phyloP scores from a whole-genome alignment of 2,329 filamentous ascomycete genomes.

The Ascochyta viciae-villosae region DNA sequence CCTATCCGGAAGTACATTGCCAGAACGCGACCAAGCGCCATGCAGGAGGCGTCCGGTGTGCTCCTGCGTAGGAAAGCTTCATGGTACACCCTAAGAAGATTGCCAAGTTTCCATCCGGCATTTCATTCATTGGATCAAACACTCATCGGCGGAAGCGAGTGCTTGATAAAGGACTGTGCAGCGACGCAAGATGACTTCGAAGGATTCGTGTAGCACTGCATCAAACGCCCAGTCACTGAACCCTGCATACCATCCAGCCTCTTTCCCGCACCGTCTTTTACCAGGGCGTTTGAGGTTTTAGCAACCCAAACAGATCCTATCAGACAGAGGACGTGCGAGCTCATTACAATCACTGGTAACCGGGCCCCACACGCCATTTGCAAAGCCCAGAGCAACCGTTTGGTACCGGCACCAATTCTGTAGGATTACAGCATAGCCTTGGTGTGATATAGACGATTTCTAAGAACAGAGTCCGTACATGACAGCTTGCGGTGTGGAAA shows the following conservation, averaged over 20 bases:
- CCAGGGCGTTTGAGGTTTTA: neutral
- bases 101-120: constrained; percentile 25
- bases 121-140: constrained; percentile 33
- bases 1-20: constrained; percentile 34
- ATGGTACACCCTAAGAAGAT: constrained; percentile 34
- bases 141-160: constrained; percentile 24
- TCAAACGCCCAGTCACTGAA: constrained; percentile 44
- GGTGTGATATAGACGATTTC: neutral
- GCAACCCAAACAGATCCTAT: constrained; percentile 28
- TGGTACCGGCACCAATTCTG: neutral
- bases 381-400: neutral
- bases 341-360: constrained; percentile 16
- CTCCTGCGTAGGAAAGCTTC: constrained; percentile 33
- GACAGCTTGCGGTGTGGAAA: neutral
- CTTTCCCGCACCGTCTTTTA: constrained; percentile 24
- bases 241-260: constrained; percentile 33
- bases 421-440: neutral
- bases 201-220: constrained; percentile 41
- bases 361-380: neutral
- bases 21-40: constrained; percentile 43
- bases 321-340: constrained; percentile 15
- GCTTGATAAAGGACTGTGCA: constrained; percentile 29
- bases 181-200: constrained; percentile 41
- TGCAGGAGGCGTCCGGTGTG: constrained; percentile 43
- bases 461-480: neutral